Percentiles rank a stretch among this genome's conserved stretches.
These are phyloP conservation scores for Cordyceps cicadae DNA, from an alignment of 2,329 filamentous ascomycete genomes.

Conservation along the genomic window DNA sequence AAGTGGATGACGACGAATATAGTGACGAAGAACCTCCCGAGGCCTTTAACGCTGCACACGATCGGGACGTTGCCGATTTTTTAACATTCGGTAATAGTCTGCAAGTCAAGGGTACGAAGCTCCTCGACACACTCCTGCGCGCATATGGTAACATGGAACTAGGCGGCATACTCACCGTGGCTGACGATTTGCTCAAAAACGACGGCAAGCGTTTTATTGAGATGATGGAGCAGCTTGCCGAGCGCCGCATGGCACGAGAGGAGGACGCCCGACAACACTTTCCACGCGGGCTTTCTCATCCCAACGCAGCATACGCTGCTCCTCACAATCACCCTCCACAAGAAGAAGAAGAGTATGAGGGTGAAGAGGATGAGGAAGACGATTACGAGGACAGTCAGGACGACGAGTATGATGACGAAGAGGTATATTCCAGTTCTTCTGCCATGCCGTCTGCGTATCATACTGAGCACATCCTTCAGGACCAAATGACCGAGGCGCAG, in stretches of 20 bases:
- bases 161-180: conserved; percentile 97
- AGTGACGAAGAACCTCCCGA: conserved; percentile 60
- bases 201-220: conserved; percentile 99
- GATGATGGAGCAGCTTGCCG: conserved; percentile 99
- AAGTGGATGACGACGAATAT: conserved; percentile 51
- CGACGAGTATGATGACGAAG: conserved; percentile 64
- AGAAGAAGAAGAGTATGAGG: conserved; percentile 66
- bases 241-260: conserved; percentile 93
- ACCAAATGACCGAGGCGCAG: conserved; percentile 94
- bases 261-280: conserved; percentile 66
- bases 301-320: conserved; percentile 51
- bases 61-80: conserved; percentile 71
- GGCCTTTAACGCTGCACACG: conserved; percentile 56
- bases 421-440: conserved; percentile 48
- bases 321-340: conserved; percentile 67
- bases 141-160: conserved; percentile 42
- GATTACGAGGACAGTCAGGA: conserved; percentile 53
- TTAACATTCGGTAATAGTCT: conserved; percentile 97
- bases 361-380: conserved; percentile 50
- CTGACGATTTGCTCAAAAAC: conserved; percentile 96
- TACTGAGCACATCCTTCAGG: conserved; percentile 53
- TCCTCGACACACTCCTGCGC: conserved; percentile 35
- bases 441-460: conserved; percentile 31
- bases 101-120: conserved; percentile 71
- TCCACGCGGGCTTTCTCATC: conserved; percentile 49